Evolutionary conservation across 2,329 filamentous ascomycete species (phyloP).

Genomic region (Diplocarpon mali): DNA sequence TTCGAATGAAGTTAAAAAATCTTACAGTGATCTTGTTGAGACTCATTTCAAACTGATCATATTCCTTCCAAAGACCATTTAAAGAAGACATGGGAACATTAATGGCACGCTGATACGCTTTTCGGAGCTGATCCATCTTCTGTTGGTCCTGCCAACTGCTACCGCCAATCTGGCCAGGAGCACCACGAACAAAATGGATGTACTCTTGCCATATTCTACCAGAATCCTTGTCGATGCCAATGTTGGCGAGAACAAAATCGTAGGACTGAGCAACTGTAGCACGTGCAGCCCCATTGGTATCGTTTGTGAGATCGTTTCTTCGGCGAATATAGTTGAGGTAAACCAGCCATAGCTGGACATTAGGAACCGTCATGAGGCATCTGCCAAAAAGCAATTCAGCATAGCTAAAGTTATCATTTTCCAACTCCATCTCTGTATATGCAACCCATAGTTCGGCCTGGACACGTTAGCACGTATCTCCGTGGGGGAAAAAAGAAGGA

Average conservation of each 20-base stretch:
- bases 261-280: slow-evolving; percentile 76
- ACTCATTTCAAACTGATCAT: slow-evolving; percentile 90
- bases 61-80: slow-evolving; percentile 89
- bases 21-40: slow-evolving; percentile 83
- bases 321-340: slow-evolving; percentile 95
- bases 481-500: no score
- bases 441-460: slow-evolving; percentile 88
- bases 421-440: slow-evolving; percentile 82
- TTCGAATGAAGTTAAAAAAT: no score
- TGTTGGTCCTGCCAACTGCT: slow-evolving; percentile 92
- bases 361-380: slow-evolving; percentile 67
- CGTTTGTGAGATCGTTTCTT: slow-evolving; percentile 75
- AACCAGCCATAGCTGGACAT: slow-evolving; percentile 80
- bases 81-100: slow-evolving; percentile 75
- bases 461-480: slow-evolving; percentile 26
- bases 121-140: slow-evolving; percentile 90
- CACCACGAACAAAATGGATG: slow-evolving; percentile 81
- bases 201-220: slow-evolving; percentile 91
- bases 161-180: slow-evolving; percentile 76
- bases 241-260: slow-evolving; percentile 79
- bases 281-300: slow-evolving; percentile 65
- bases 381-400: slow-evolving; percentile 77
- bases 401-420: slow-evolving; percentile 68
- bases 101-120: slow-evolving; percentile 85
- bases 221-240: slow-evolving; percentile 85